These are phyloP conservation scores for Pyrenula massariospora DNA, from an alignment of 495 filamentous ascomycete genomes.

Conservation along the genomic window DNA sequence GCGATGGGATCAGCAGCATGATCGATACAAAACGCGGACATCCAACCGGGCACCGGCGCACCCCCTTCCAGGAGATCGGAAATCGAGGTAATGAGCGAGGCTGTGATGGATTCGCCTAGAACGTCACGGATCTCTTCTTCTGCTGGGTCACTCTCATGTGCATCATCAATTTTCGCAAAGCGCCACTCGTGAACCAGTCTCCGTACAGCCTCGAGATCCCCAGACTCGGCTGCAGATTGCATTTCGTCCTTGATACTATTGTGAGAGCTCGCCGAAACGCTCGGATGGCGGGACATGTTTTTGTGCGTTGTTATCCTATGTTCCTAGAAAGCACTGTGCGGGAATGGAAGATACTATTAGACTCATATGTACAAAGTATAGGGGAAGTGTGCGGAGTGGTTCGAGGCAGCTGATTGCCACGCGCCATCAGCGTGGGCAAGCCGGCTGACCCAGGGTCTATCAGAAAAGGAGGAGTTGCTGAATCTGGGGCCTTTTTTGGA, in stretches of 20 bases:
- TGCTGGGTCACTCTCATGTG: not conserved
- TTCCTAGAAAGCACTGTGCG: no score
- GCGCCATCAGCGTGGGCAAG: no score
- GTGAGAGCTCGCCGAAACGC: not conserved
- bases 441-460: no score
- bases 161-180: not conserved
- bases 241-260: not conserved
- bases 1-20: not conserved
- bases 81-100: not conserved
- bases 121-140: not conserved
- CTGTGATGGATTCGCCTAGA: not conserved
- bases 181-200: not conserved
- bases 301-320: no score
- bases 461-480: no score
- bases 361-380: no score
- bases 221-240: not conserved
- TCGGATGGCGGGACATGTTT: not conserved
- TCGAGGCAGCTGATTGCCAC: no score
- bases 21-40: not conserved
- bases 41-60: not conserved
- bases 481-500: no score
- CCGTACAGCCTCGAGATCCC: not conserved
- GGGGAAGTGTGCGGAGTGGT: no score
- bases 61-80: not conserved
- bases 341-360: no score